Evolutionary conservation across 495 filamentous ascomycete species (phyloP), one percentile per base, ranked within the genome.

Genomic region (Lophium mytilinum): DNA sequence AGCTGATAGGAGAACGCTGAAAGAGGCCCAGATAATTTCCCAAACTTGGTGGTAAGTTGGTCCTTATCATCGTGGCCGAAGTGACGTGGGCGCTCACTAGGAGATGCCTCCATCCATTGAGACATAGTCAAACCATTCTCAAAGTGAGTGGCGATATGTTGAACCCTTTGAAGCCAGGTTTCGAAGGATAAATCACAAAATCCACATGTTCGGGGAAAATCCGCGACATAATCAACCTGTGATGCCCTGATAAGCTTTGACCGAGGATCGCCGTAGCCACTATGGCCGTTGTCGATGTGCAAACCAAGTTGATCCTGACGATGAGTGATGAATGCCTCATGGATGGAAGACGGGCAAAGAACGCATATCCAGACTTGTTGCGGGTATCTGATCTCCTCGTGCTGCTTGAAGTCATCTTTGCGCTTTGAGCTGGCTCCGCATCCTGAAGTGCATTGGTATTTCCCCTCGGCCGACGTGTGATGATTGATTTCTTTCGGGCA

Each of bases 361-460:
- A 18, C 37, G 17, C 50, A 52, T 9, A 40, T 18, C 50, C 50
- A 52, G 33, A 52, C 6, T 8, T 37, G 6, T 40, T 52, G 50
- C 7, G 50, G 50, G 12, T 52, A 34, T n/a, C 37, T 52, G 24
- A 52, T 36, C 17, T 52, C 50, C 21, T 52, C 50, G 15, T 52
- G 50, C 14, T 30, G 21, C 21, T 18, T 37, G 24, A 21, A 52
- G 15, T 52, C 50, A 37, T 52, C 50, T 24, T 36, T 52, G 34
- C 50, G 34, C 1, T 52, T 37, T 10, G 34, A 36, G 6, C 0
- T 15, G 33, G 34, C 34, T 36, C 50, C 24, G 15, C 50, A 52
- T 9, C 50, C 50, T 1, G 50, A 52, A 36, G 50, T 52, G 33
- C 50, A 52, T 1, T 52, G 50, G 21, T 48, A 48, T 12, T 1